Percentiles rank a stretch among this genome's conserved stretches.
These are phyloP conservation scores for Clitoria ternatea DNA, from an alignment of 306 rosid species.

Conservation along the genomic window DNA sequence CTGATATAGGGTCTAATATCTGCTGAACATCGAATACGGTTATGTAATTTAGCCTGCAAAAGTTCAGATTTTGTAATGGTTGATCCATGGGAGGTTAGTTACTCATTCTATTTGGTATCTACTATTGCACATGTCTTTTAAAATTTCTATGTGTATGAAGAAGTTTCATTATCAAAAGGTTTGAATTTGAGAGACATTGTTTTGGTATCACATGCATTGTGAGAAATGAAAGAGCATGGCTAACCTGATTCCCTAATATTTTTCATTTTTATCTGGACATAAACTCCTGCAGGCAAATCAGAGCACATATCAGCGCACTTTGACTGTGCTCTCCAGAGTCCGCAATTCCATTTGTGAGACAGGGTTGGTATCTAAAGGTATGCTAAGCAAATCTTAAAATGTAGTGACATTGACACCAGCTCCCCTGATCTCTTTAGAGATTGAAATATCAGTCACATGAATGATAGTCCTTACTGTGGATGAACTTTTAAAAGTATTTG, in stretches of 20 bases:
- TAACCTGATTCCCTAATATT: conserved; percentile 6
- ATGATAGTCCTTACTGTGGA: background rate
- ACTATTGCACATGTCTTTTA: background rate
- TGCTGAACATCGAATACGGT: conserved; percentile 63
- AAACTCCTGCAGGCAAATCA: conserved; percentile 65
- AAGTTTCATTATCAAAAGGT: background rate
- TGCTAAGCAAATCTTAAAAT: background rate
- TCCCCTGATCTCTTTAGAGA: conserved; percentile 1
- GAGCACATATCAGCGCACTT: conserved; percentile 61
- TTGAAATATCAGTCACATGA: background rate
- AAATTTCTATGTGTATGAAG: background rate
- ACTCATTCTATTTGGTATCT: background rate
- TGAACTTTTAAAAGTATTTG: background rate
- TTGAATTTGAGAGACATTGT: background rate
- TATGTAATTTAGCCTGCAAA: conserved; percentile 68
- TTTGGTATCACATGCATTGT: background rate
- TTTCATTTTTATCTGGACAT: conserved; percentile 5
- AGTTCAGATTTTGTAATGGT: conserved; percentile 83
- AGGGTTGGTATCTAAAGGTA: conserved; percentile 61
- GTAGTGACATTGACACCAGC: background rate
- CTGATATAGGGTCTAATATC: conserved; percentile 61
- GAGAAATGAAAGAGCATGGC: background rate
- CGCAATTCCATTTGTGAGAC: conserved; percentile 42
- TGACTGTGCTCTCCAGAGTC: conserved; percentile 65
- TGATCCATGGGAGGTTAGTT: conserved; percentile 92